These are phyloP conservation scores for Penicillium coprophilum DNA, from an alignment of 495 filamentous ascomycete genomes.

Conservation along the genomic window DNA sequence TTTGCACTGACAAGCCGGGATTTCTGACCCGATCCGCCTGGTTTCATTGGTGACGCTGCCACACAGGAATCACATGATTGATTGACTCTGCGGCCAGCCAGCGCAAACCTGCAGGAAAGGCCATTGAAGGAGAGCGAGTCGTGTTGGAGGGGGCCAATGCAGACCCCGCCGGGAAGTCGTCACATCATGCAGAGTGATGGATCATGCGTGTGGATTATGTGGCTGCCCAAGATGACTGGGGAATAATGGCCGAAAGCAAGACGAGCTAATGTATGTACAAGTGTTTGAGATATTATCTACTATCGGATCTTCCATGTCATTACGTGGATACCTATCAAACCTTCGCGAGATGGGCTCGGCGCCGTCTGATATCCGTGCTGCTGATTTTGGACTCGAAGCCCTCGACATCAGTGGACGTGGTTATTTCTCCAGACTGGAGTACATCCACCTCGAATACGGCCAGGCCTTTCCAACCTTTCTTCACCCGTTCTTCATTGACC, in stretches of 20 bases:
- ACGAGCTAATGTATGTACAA: slow-evolving; percentile 15
- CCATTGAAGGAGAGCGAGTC: slow-evolving; percentile 22
- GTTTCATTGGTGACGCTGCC: slow-evolving; percentile 28
- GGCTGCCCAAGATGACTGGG: slow-evolving; percentile 17
- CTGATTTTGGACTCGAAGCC: slow-evolving; percentile 82
- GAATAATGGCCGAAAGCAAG: slow-evolving; percentile 25
- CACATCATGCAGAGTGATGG: slow-evolving; percentile 37
- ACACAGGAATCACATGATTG: slow-evolving; percentile 44
- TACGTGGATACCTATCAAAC: slow-evolving; percentile 19
- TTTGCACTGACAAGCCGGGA: slow-evolving; percentile 15
- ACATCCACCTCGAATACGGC: slow-evolving; percentile 93
- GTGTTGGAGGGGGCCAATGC: slow-evolving; percentile 19
- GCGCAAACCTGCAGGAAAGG: slow-evolving; percentile 38
- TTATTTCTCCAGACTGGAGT: slow-evolving; percentile 62
- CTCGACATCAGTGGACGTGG: slow-evolving; percentile 42
- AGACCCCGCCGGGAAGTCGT: slow-evolving; percentile 28
- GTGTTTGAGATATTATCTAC: slow-evolving; percentile 14
- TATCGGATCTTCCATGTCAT: slow-evolving; percentile 11
- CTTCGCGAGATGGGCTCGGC: slow-evolving; percentile 43
- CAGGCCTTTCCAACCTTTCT: slow-evolving; percentile 73
- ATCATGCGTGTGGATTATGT: slow-evolving; percentile 19
- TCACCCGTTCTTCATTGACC: slow-evolving; percentile 75
- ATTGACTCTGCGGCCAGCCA: slow-evolving; percentile 40
- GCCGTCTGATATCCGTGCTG: slow-evolving; percentile 71
- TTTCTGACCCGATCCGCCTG: slow-evolving; percentile 19